These are phyloP conservation scores for Coleophoma cylindrospora DNA, from an alignment of 2,329 filamentous ascomycete genomes.

Conservation along the genomic window DNA sequence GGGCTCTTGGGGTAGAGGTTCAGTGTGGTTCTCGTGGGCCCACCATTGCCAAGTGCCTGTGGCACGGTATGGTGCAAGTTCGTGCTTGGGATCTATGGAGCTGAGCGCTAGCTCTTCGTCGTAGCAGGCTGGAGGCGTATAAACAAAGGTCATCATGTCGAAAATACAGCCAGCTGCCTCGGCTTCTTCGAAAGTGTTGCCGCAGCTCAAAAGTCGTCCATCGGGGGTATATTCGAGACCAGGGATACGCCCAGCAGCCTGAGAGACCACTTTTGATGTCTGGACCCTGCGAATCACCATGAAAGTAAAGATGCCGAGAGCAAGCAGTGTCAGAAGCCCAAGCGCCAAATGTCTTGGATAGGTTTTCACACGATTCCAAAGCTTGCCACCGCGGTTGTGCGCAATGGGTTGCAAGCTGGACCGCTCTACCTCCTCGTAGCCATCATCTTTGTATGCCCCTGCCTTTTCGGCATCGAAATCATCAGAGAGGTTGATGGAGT, in stretches of 20 bases:
- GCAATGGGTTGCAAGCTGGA: background rate
- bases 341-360: background rate
- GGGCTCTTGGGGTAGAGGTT: background rate
- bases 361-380: background rate
- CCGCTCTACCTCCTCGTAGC: background rate
- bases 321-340: background rate
- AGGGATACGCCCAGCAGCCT: background rate
- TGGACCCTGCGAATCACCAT: background rate
- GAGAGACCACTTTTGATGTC: background rate
- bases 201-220: conserved; percentile 16
- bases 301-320: background rate
- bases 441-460: background rate
- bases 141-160: conserved; percentile 3
- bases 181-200: conserved; percentile 2
- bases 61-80: background rate
- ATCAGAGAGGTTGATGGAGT: background rate
- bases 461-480: background rate
- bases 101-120: conserved; percentile 2
- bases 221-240: background rate
- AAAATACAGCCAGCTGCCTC: conserved; percentile 1
- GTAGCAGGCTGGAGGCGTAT: conserved; percentile 1
- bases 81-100: background rate
- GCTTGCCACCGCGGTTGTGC: background rate
- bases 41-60: background rate
- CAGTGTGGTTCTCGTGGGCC: background rate